phyloP scores from a whole-genome alignment of 192 early-diverging fungal genomes.

The Coemansia sp. region DNA sequence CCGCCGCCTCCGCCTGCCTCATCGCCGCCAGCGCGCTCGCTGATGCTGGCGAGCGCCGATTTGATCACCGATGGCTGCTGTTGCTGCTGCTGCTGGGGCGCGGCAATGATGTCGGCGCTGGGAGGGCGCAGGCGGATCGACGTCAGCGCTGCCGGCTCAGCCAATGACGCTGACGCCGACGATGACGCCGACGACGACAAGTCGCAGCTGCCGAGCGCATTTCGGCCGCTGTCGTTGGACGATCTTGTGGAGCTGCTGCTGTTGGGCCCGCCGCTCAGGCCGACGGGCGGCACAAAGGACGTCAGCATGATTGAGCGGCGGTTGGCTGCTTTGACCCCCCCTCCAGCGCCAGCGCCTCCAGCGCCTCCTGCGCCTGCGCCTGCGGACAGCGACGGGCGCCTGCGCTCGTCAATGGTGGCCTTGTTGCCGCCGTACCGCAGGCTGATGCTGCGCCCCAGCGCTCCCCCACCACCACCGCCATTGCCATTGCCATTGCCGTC shows the following conservation, averaged over 20 bases:
- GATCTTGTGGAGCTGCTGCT: conserved; percentile 31
- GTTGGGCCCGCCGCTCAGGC: conserved; percentile 29
- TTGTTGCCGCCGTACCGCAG: conserved; percentile 20
- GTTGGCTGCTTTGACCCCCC: conserved; percentile 22
- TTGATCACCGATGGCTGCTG: conserved; percentile 10
- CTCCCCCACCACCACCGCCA: not conserved
- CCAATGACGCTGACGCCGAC: no score
- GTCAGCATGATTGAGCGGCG: conserved; percentile 53
- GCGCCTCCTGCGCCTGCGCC: no score
- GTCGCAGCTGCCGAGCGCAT: not conserved
- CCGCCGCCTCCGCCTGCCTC: conserved; percentile 6
- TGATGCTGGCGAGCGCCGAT: conserved; percentile 42
- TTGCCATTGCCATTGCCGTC: not conserved
- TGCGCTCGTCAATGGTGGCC: conserved; percentile 16
- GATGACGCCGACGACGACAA: not conserved
- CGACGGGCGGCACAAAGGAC: conserved; percentile 51
- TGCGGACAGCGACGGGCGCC: conserved; percentile 34
- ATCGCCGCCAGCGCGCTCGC: conserved; percentile 21
- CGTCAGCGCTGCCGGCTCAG: no score
- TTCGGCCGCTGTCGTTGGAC: conserved; percentile 37
- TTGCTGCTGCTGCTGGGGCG: no score
- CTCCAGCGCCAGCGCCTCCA: no score
- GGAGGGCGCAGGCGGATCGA: conserved; percentile 42
- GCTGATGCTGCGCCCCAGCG: conserved; percentile 43
- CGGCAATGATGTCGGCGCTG: conserved; percentile 46